phyloP scores from a whole-genome alignment of 2,329 filamentous ascomycete species.

The Didymella segeticola region DNA sequence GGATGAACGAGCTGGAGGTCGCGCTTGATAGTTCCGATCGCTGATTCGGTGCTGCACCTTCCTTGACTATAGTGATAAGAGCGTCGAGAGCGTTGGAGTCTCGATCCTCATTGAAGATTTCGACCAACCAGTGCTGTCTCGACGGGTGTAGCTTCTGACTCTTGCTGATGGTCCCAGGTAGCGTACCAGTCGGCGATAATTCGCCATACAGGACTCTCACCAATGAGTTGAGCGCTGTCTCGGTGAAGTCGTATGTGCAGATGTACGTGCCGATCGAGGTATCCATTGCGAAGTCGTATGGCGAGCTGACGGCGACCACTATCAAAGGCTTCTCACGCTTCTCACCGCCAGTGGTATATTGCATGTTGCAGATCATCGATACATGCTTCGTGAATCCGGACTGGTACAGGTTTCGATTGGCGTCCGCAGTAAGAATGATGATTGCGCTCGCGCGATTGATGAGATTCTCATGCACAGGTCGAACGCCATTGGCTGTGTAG shows the following conservation, averaged over 20 bases:
- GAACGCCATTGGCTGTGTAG: constrained; percentile 90
- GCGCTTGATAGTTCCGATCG: constrained; percentile 73
- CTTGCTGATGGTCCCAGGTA: constrained; percentile 79
- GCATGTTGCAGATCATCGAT: constrained; percentile 90
- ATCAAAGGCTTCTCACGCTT: constrained; percentile 81
- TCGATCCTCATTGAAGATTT: constrained; percentile 81
- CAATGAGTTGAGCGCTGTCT: constrained; percentile 84
- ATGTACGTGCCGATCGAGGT: constrained; percentile 89
- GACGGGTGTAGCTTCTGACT: constrained; percentile 87
- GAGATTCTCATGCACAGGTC: constrained; percentile 90
- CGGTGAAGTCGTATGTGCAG: constrained; percentile 96
- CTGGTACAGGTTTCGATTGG: constrained; percentile 92
- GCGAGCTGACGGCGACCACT: constrained; percentile 91
- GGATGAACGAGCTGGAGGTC: constrained; percentile 76
- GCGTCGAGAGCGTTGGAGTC: constrained; percentile 76
- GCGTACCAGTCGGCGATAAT: constrained; percentile 60
- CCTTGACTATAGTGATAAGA: constrained; percentile 74
- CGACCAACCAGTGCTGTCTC: constrained; percentile 94
- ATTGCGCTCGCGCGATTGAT: constrained; percentile 88
- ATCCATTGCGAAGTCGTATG: constrained; percentile 96
- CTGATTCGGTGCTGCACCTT: constrained; percentile 69
- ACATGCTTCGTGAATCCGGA: constrained; percentile 95
- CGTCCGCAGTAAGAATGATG: constrained; percentile 90
- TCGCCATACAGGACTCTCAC: constrained; percentile 87
- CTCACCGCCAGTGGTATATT: constrained; percentile 73